Evolutionary conservation across 2,329 filamentous ascomycete genomes (phyloP), one percentile per base, ranked within the genome.

Genomic region (Venturia asperata): DNA sequence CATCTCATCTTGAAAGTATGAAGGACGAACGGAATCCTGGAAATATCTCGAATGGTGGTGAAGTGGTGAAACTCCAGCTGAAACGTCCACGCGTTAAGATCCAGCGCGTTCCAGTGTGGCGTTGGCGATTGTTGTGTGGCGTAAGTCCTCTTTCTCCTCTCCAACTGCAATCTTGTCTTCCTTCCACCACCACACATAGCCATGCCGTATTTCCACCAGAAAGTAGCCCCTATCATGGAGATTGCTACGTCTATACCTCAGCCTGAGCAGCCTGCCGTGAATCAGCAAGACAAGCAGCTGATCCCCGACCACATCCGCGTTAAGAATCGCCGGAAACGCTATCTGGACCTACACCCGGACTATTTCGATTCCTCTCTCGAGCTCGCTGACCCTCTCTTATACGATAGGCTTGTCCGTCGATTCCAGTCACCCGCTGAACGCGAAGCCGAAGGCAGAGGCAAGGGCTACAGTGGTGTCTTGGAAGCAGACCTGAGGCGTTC

Each of bases 261-360:
- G 30, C 15, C 52, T n/a, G 52, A 64, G 52, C 30, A 37, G 3
- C 27, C 52, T 4, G 17, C 19, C 30, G 6, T 5, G 9, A 27
- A 27, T 24, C 63, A 24, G 7, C 19, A 27, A 64, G 52, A 41
- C 43, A 34, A 15, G 47, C 41, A 47, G 21, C 43, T 39, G 19
- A 42, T 42, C 62, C 65, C 66, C 58, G 61, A 70, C 68, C 78
- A 79, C 61, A 82, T 91, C 62, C 79, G 81, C 42, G 77, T 84
- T 34, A 91, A 89, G 76, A 95, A 95, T 76, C 83, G 91, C 62
- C 84, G 91, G 17, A 87, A 89, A 69, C 86, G 87, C 70, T 95
- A 91, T 72, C 81, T 96, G 30, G 83, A 87, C 67, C 79, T 83
- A 5, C 84, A 93, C 72, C 87, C 88, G 2, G 82, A 85, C 64